Evolutionary conservation across 306 rosid species (phyloP).

Genomic region (Prosopis cineraria): DNA sequence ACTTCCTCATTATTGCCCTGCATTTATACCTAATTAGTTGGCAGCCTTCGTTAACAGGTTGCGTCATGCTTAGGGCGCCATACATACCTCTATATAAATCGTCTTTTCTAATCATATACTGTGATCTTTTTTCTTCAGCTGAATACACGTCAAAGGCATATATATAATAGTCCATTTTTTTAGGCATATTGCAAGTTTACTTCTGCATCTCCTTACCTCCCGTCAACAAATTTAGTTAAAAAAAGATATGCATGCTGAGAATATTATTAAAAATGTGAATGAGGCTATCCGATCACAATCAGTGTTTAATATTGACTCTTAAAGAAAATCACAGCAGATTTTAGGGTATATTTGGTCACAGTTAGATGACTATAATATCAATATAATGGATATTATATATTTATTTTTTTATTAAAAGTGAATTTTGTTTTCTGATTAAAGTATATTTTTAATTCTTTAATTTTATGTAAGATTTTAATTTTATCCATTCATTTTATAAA

Average conservation of each 20-base stretch:
- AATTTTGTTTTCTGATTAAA: background rate
- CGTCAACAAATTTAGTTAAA: too few species aligned
- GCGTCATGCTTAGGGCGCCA: background rate
- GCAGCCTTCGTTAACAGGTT: background rate
- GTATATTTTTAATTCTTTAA: too few species aligned
- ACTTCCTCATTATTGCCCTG: background rate
- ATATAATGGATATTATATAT: too few species aligned
- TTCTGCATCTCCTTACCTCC: too few species aligned
- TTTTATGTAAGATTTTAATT: too few species aligned
- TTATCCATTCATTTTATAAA: too few species aligned
- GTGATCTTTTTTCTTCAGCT: too few species aligned
- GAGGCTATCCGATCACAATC: background rate
- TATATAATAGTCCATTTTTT: background rate
- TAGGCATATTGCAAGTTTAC: background rate
- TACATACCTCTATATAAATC: background rate
- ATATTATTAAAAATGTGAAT: too few species aligned
- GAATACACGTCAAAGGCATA: too few species aligned
- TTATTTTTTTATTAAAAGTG: too few species aligned
- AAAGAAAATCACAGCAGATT: background rate
- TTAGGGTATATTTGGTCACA: background rate
- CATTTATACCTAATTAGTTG: background rate
- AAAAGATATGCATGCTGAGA: too few species aligned
- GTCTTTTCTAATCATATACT: background rate
- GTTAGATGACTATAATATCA: background rate
- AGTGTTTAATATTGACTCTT: background rate